Percentiles rank a stretch among this genome's conserved stretches.
Conservation (phyloP, 306 rosid species). For the Chamaecrista fasciculata region DNA sequence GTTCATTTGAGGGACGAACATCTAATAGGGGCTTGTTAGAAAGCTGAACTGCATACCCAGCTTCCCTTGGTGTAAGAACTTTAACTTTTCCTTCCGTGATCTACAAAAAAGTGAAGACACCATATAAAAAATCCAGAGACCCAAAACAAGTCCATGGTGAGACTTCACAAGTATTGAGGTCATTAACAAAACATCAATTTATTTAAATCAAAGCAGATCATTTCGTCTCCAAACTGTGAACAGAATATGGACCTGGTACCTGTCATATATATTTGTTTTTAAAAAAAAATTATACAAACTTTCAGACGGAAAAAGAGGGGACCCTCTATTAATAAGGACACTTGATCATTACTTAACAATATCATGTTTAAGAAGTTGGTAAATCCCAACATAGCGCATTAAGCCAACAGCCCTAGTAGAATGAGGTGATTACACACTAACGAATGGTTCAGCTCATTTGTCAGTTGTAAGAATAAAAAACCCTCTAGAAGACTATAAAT, state of each 20-base stretch:
- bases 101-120: conserved; percentile 40
- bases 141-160: neutral
- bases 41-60: conserved; percentile 92
- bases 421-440: neutral
- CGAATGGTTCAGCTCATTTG: neutral
- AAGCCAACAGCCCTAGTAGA: neutral
- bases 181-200: neutral
- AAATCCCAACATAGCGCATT: conserved; percentile 8
- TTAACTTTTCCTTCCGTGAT: conserved; percentile 81
- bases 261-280: neutral
- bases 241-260: neutral
- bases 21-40: conserved; percentile 85
- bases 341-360: neutral
- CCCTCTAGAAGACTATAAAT: neutral
- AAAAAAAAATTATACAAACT: neutral
- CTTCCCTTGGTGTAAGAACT: conserved; percentile 80
- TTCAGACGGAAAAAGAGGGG: neutral
- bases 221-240: neutral
- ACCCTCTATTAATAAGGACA: neutral
- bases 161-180: neutral
- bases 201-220: neutral
- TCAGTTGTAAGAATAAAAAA: conserved; percentile 1
- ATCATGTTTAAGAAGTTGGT: neutral
- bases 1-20: conserved; percentile 89
- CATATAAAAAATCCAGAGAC: neutral